A percentile compares a stretch with the other conserved stretches of the same genome.
Evolutionary conservation across 2,329 filamentous ascomycete genomes (phyloP).

Genomic region (Chaetomium sp.): DNA sequence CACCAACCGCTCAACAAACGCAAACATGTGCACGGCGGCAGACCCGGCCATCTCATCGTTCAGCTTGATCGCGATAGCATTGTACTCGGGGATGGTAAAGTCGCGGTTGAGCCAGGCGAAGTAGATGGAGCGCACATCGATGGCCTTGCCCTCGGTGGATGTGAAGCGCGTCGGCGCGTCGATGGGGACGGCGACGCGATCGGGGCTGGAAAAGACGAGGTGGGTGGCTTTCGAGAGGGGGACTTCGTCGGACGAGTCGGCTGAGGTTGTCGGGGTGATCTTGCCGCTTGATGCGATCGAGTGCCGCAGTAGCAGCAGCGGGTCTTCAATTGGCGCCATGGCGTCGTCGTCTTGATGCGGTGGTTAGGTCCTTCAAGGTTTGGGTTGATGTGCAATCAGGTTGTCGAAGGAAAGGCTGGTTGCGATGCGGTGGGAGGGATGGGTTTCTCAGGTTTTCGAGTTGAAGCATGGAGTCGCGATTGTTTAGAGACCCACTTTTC

Average conservation of each 20-base stretch:
- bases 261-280: constrained; percentile 67
- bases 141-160: constrained; percentile 58
- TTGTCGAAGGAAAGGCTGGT: background rate
- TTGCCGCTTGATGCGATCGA: constrained; percentile 66
- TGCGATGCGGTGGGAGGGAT: background rate
- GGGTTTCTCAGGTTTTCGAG: background rate
- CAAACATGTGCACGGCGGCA: constrained; percentile 75
- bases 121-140: constrained; percentile 90
- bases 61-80: constrained; percentile 70
- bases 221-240: constrained; percentile 69
- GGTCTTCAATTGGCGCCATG: constrained; percentile 62
- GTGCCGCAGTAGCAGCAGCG: constrained; percentile 76
- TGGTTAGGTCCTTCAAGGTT: background rate
- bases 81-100: constrained; percentile 83
- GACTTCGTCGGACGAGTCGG: constrained; percentile 54
- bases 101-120: constrained; percentile 96
- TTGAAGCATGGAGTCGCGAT: background rate
- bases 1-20: constrained; percentile 87
- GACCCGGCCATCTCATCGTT: constrained; percentile 67
- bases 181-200: constrained; percentile 59
- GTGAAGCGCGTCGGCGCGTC: constrained; percentile 77
- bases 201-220: constrained; percentile 62
- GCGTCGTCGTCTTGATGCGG: background rate
- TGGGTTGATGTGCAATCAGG: background rate
- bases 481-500: constrained; percentile 2